Percentiles rank a stretch among this genome's conserved stretches.
Conservation (phyloP, 257 asterid genomes). For the Ophiorrhiza pumila region DNA sequence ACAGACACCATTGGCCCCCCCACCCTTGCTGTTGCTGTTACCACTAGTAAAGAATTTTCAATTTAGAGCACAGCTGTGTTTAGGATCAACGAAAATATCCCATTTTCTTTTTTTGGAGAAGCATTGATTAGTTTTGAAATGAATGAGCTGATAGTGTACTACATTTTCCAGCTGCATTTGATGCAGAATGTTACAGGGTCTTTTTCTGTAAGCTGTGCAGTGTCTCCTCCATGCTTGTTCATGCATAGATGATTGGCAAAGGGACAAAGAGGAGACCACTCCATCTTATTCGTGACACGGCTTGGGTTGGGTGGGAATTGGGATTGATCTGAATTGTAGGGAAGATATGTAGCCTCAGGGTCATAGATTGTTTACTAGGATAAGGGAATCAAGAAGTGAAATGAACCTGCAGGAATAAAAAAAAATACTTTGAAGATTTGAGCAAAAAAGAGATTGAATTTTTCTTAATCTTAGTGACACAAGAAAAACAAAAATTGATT, state of each 20-base stretch:
- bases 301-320: not conserved
- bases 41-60: no score
- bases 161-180: not conserved
- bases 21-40: no score
- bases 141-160: not conserved
- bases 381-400: no score
- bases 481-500: no score
- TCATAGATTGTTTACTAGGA: no score
- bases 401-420: no score
- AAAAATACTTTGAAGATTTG: no score
- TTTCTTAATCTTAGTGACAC: no score
- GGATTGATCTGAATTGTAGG: not conserved
- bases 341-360: constrained; percentile 1
- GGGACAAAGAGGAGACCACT: constrained; percentile 3
- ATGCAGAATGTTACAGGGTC: constrained; percentile 11
- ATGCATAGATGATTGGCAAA: not conserved
- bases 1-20: not conserved
- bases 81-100: constrained; percentile 6
- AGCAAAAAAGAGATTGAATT: no score
- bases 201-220: not conserved
- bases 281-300: not conserved
- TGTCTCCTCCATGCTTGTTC: constrained; percentile 13
- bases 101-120: not conserved
- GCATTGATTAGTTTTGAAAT: not conserved
- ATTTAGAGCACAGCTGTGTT: not conserved